These are phyloP conservation scores for Amylostereum areolatum DNA, from an alignment of 1,284 basidiomycete species.

Conservation along the genomic window DNA sequence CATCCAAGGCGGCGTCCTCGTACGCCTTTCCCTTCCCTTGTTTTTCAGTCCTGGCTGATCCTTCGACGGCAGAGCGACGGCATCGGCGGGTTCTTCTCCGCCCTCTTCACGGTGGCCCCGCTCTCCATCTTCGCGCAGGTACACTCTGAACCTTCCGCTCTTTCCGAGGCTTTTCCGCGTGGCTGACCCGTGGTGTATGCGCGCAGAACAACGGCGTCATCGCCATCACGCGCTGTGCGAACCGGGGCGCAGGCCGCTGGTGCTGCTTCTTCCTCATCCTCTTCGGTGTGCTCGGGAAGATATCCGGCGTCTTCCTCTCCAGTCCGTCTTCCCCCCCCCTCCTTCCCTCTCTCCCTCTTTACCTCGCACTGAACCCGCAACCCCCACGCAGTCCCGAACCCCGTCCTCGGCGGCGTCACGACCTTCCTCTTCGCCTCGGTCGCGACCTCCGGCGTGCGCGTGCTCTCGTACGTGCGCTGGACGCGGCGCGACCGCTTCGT, in stretches of 20 bases:
- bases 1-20: constrained; percentile 78
- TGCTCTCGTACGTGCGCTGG: constrained; percentile 62
- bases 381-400: constrained; percentile 52
- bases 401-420: constrained; percentile 80
- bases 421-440: constrained; percentile 68
- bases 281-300: constrained; percentile 68
- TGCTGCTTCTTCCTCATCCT: constrained; percentile 64
- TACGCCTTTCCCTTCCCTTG: too few relatives aligned
- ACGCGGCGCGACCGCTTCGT: constrained; percentile 76
- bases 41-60: too few relatives aligned
- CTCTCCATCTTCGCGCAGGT: constrained; percentile 77
- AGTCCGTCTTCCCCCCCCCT: constrained; percentile 30
- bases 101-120: constrained; percentile 76
- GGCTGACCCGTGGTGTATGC: neutral
- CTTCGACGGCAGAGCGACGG: constrained; percentile 47
- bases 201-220: constrained; percentile 73
- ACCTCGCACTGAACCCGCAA: neutral
- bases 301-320: constrained; percentile 71
- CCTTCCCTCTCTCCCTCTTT: neutral
- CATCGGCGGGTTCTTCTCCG: constrained; percentile 67
- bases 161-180: neutral
- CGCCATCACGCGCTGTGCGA: constrained; percentile 69
- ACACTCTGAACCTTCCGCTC: constrained; percentile 1
- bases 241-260: constrained; percentile 64
- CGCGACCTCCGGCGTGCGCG: constrained; percentile 63